Conservation (phyloP, 768 basidiomycete genomes). For the Kwoniella mangroviensis region DNA sequence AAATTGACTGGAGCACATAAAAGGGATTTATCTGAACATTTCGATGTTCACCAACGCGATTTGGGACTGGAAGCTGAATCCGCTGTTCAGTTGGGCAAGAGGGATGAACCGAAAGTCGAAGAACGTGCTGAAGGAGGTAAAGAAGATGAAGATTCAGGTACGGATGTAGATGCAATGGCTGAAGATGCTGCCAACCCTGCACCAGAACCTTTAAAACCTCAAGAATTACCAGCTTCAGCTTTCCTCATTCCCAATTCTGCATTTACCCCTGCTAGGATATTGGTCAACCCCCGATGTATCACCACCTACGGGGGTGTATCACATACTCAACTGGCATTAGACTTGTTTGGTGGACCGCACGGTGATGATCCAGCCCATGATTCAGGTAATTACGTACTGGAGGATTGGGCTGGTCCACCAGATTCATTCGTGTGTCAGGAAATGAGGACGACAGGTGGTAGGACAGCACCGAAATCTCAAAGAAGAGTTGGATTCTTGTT, state of each 20-base stretch:
- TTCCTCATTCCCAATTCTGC: slow-evolving; percentile 78
- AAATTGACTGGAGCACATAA: slow-evolving; percentile 42
- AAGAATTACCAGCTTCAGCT: slow-evolving; percentile 56
- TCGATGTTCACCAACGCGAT: not conserved
- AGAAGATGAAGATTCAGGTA: slow-evolving; percentile 54
- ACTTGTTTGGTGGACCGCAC: slow-evolving; percentile 81
- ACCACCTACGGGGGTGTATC: slow-evolving; percentile 98
- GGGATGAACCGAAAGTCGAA: slow-evolving; percentile 20
- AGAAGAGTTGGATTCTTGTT: slow-evolving; percentile 58
- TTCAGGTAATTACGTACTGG: slow-evolving; percentile 73
- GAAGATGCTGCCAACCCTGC: slow-evolving; percentile 52
- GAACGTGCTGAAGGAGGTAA: slow-evolving; percentile 26
- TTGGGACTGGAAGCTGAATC: slow-evolving; percentile 4
- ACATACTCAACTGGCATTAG: slow-evolving; percentile 92
- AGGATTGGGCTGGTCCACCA: slow-evolving; percentile 95
- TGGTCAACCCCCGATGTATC: slow-evolving; percentile 94
- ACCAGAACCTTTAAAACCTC: slow-evolving; percentile 51
- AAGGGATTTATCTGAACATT: slow-evolving; percentile 31
- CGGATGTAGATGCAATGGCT: slow-evolving; percentile 56
- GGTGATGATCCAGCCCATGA: slow-evolving; percentile 64
- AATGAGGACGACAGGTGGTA: slow-evolving; percentile 61
- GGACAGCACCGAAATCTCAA: slow-evolving; percentile 58
- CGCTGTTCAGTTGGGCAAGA: not conserved
- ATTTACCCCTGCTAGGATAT: slow-evolving; percentile 82
- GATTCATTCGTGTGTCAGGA: slow-evolving; percentile 99